Evolutionary conservation across 2,329 filamentous ascomycete genomes (phyloP).

Genomic region (Pseudocercospora cruenta): DNA sequence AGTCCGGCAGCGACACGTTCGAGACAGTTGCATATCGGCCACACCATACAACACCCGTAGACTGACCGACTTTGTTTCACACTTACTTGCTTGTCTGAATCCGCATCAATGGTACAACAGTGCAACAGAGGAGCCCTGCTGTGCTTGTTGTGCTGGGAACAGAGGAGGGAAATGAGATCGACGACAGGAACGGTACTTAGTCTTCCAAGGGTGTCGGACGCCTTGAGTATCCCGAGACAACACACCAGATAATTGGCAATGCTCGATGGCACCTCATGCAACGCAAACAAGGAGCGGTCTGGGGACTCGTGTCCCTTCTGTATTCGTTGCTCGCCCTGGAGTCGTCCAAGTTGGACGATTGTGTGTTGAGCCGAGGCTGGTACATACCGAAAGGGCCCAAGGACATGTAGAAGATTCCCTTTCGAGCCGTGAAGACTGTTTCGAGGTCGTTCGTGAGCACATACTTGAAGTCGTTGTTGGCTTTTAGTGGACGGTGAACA

Average conservation of each 20-base stretch:
- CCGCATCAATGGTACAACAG: neutral
- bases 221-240: slow-evolving; percentile 9
- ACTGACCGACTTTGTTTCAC: slow-evolving; percentile 2
- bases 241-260: neutral
- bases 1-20: slow-evolving; percentile 9
- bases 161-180: slow-evolving; percentile 14
- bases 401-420: neutral
- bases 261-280: neutral
- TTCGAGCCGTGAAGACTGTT: neutral
- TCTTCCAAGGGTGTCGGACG: slow-evolving; percentile 7
- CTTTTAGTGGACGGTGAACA: neutral
- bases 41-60: slow-evolving; percentile 8
- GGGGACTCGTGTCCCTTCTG: neutral
- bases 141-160: slow-evolving; percentile 9
- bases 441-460: neutral
- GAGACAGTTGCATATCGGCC: slow-evolving; percentile 7
- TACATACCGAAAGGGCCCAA: neutral
- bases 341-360: neutral
- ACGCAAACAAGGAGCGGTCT: slow-evolving; percentile 5
- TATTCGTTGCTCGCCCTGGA: neutral
- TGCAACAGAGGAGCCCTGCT: slow-evolving; percentile 4
- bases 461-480: neutral
- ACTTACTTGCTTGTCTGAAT: neutral
- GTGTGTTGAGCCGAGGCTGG: neutral
- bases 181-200: slow-evolving; percentile 13